Conservation (phyloP, 208 protist species). For the Wallacemonas rigidus region DNA sequence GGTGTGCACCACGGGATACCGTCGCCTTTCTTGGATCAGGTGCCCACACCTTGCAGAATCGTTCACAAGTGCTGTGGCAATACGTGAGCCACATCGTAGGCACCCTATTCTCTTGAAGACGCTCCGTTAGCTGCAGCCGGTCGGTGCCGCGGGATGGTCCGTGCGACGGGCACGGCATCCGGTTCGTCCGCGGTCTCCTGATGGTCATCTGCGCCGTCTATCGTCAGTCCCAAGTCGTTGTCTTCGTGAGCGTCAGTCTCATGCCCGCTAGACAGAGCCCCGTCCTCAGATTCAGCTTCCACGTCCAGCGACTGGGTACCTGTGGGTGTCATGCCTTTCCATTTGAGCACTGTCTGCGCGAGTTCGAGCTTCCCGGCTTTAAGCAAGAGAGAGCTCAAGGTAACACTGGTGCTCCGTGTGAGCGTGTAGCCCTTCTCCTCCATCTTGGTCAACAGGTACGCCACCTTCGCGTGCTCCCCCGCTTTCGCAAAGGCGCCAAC, state of each 20-base stretch:
- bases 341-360: slow-evolving; percentile 85
- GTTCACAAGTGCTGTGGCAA: no score
- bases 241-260: not conserved
- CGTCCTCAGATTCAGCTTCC: not conserved
- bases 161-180: no score
- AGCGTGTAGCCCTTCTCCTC: slow-evolving; percentile 68
- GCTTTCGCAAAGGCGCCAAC: slow-evolving; percentile 85
- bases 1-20: no score
- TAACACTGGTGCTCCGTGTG: slow-evolving; percentile 81
- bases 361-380: slow-evolving; percentile 88
- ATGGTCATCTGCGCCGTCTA: not conserved
- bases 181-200: not conserved
- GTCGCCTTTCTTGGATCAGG: no score
- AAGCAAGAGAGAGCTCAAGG: slow-evolving; percentile 86
- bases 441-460: slow-evolving; percentile 79
- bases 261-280: not conserved
- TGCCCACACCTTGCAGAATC: no score
- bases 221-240: slow-evolving; percentile 1
- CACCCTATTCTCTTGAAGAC: no score
- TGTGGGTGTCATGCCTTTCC: slow-evolving; percentile 58
- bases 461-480: slow-evolving; percentile 84
- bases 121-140: no score
- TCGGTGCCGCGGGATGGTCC: no score
- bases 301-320: not conserved
- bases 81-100: no score